phyloP scores from a whole-genome alignment of 2,329 filamentous ascomycete genomes.

The Lasiodiplodia gonubiensis region DNA sequence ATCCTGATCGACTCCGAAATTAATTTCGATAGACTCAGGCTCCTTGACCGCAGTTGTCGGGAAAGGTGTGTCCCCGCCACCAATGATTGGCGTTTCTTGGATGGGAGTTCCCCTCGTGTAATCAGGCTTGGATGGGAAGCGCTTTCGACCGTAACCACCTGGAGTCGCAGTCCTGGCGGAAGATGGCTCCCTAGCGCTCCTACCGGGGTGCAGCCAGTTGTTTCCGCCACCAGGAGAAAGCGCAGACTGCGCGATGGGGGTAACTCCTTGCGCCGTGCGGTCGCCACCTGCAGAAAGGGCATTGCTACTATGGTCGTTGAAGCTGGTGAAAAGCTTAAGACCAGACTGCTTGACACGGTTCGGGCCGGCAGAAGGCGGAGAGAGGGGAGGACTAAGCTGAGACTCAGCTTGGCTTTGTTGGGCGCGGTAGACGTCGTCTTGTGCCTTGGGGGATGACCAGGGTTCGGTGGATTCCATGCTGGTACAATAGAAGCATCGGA shows the following conservation, averaged over 20 bases:
- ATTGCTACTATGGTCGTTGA: conserved; percentile 62
- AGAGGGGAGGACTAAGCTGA: conserved; percentile 71
- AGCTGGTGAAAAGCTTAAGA: conserved; percentile 89
- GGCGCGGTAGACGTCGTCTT: conserved; percentile 63
- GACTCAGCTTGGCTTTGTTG: conserved; percentile 59
- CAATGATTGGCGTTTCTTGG: conserved; percentile 22
- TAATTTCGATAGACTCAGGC: conserved; percentile 21
- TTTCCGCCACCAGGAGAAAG: conserved; percentile 67
- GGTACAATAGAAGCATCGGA: conserved; percentile 91
- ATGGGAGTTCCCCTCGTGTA: conserved; percentile 37
- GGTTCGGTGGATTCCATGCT: conserved; percentile 83
- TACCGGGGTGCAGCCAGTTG: conserved; percentile 45
- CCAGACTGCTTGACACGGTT: conserved; percentile 76
- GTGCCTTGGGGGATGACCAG: conserved; percentile 84
- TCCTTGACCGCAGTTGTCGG: conserved; percentile 32
- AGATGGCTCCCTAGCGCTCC: conserved; percentile 51
- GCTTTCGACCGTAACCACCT: conserved; percentile 71
- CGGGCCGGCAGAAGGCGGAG: conserved; percentile 60
- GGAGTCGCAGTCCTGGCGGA: conserved; percentile 59
- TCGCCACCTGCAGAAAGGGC: conserved; percentile 70
- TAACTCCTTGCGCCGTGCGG: conserved; percentile 78
- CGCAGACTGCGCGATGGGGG: conserved; percentile 76
- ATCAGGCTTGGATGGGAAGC: conserved; percentile 60
- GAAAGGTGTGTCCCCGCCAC: conserved; percentile 7
- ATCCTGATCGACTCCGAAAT: not conserved